phyloP scores from a whole-genome alignment of 2,329 filamentous ascomycete genomes.

The Hymenoscyphus fraxineus region DNA sequence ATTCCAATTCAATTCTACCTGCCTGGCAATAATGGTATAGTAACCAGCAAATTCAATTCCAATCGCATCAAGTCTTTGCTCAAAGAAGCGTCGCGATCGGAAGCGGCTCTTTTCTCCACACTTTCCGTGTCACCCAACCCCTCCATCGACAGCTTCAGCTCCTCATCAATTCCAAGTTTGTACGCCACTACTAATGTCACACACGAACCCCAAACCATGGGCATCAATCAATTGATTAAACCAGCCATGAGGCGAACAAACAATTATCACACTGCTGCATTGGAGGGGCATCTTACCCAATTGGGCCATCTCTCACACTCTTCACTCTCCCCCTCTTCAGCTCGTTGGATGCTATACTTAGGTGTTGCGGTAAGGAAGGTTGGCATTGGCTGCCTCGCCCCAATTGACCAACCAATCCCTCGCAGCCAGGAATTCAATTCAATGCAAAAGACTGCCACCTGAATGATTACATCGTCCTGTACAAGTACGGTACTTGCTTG shows the following conservation, averaged over 20 bases:
- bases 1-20: not conserved
- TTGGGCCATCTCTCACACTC: no score
- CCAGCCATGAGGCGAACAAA: not conserved
- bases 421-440: constrained; percentile 9
- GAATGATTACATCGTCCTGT: not conserved
- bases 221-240: not conserved
- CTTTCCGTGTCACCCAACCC: not conserved
- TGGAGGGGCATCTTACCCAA: no score
- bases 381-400: constrained; percentile 7
- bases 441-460: not conserved
- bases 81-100: not conserved
- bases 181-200: not conserved
- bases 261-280: not conserved
- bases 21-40: no score
- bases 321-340: not conserved
- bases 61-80: not conserved
- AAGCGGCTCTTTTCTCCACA: constrained; percentile 3
- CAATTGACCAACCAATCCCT: constrained; percentile 11
- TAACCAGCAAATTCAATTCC: not conserved
- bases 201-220: not conserved
- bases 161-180: not conserved
- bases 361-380: no score
- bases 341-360: not conserved
- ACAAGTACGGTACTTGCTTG: not conserved
- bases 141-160: not conserved